Evolutionary conservation across 352 stramenopile genomes (phyloP).

Genomic region (Halophytophthora batemanensis): DNA sequence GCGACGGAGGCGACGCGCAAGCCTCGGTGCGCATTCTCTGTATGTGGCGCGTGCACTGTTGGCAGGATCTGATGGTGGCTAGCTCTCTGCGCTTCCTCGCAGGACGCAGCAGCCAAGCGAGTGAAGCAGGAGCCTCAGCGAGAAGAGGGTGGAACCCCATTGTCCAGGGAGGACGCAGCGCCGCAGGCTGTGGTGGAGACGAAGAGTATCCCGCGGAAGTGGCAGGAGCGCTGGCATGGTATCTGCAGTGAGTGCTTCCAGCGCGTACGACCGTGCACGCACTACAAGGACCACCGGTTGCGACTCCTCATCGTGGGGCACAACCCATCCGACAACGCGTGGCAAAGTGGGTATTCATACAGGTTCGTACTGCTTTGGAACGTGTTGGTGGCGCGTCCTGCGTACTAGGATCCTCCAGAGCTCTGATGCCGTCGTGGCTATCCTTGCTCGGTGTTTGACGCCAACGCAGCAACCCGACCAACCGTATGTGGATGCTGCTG

Average conservation of each 20-base stretch:
- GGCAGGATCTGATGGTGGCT: too few species aligned
- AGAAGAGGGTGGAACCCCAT: conserved; percentile 10
- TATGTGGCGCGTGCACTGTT: too few species aligned
- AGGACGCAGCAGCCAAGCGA: too few species aligned
- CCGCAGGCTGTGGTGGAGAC: background rate
- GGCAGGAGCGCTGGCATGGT: conserved; percentile 80
- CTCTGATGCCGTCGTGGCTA: background rate
- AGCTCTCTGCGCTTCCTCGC: too few species aligned
- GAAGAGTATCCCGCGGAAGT: conserved; percentile 29
- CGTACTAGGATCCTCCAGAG: background rate
- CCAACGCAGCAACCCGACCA: conserved; percentile 72
- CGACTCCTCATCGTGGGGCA: conserved; percentile 85
- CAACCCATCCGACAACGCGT: conserved; percentile 90
- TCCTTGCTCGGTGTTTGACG: background rate
- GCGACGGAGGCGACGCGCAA: background rate
- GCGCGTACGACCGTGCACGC: conserved; percentile 37
- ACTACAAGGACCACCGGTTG: conserved; percentile 62
- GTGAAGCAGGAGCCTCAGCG: conserved; percentile 5
- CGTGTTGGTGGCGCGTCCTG: background rate
- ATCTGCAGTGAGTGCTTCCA: conserved; percentile 78
- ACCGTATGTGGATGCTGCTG: conserved; percentile 88
- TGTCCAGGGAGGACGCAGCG: conserved; percentile 3
- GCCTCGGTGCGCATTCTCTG: too few species aligned
- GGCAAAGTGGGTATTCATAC: conserved; percentile 72
- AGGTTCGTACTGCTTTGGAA: conserved; percentile 19